Evolutionary conservation across 2,329 filamentous ascomycete species (phyloP).

Genomic region (Truncatella angustata): DNA sequence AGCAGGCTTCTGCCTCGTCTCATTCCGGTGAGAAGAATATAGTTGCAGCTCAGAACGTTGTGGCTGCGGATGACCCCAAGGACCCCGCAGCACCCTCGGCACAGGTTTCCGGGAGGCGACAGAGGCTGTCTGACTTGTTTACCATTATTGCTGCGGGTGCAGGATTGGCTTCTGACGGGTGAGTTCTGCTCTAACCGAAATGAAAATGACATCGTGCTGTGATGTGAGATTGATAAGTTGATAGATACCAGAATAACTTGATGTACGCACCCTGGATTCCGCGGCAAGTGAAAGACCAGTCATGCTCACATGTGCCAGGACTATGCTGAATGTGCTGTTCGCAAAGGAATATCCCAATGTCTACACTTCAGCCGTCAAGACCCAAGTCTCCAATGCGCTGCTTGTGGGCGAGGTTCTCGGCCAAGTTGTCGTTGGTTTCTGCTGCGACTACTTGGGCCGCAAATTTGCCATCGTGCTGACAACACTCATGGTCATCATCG

Average conservation of each 20-base stretch:
- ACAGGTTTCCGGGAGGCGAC: slow-evolving; percentile 5
- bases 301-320: background rate
- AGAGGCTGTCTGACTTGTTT: slow-evolving; percentile 7
- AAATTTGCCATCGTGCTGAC: slow-evolving; percentile 44
- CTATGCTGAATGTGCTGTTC: slow-evolving; percentile 9
- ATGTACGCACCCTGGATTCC: slow-evolving; percentile 5
- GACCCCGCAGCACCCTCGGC: slow-evolving; percentile 6
- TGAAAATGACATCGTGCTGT: too few relatives aligned
- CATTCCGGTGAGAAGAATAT: background rate
- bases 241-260: slow-evolving; percentile 11
- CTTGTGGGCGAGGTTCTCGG: slow-evolving; percentile 41
- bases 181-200: background rate
- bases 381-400: slow-evolving; percentile 37
- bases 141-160: slow-evolving; percentile 9
- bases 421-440: slow-evolving; percentile 37
- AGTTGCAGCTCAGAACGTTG: background rate
- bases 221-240: too few relatives aligned
- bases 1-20: slow-evolving; percentile 4
- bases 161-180: slow-evolving; percentile 8
- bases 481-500: slow-evolving; percentile 43
- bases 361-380: slow-evolving; percentile 33
- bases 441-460: slow-evolving; percentile 44
- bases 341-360: slow-evolving; percentile 24
- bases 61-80: background rate
- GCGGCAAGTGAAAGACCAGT: background rate